Evolutionary conservation across 495 filamentous ascomycete genomes (phyloP).

Genomic region (Glarea lozoyensis): DNA sequence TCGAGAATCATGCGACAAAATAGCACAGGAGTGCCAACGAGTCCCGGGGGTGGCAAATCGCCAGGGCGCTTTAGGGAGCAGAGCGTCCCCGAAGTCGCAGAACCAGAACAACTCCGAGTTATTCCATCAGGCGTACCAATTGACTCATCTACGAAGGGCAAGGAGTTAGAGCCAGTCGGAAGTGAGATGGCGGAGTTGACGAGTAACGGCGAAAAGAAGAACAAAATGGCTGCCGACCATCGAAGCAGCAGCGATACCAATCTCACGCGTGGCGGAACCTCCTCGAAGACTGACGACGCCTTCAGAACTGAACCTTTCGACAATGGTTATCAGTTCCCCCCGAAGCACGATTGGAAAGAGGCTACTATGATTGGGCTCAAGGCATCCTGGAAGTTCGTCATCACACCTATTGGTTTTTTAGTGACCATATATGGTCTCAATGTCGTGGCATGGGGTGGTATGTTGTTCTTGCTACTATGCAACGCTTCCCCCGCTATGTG

Average conservation of each 20-base stretch:
- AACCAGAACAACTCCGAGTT: neutral
- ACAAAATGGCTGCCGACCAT: slow-evolving; percentile 4
- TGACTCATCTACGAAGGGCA: neutral
- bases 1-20: neutral
- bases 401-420: slow-evolving; percentile 65
- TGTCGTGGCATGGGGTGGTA: slow-evolving; percentile 80
- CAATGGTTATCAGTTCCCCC: slow-evolving; percentile 65
- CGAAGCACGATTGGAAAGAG: slow-evolving; percentile 49
- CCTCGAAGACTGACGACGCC: neutral
- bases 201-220: too few relatives aligned
- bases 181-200: neutral
- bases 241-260: slow-evolving; percentile 15
- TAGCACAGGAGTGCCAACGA: slow-evolving; percentile 2
- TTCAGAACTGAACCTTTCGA: slow-evolving; percentile 19
- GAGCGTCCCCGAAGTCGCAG: slow-evolving; percentile 8
- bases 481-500: slow-evolving; percentile 77
- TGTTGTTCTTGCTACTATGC: slow-evolving; percentile 77
- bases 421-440: slow-evolving; percentile 72
- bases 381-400: slow-evolving; percentile 45
- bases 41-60: slow-evolving; percentile 1
- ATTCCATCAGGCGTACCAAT: slow-evolving; percentile 4
- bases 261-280: neutral
- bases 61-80: too few relatives aligned
- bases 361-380: slow-evolving; percentile 44
- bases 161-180: neutral